These are phyloP conservation scores for Coriaria nepalensis DNA, from an alignment of 306 rosid genomes.

Conservation along the genomic window DNA sequence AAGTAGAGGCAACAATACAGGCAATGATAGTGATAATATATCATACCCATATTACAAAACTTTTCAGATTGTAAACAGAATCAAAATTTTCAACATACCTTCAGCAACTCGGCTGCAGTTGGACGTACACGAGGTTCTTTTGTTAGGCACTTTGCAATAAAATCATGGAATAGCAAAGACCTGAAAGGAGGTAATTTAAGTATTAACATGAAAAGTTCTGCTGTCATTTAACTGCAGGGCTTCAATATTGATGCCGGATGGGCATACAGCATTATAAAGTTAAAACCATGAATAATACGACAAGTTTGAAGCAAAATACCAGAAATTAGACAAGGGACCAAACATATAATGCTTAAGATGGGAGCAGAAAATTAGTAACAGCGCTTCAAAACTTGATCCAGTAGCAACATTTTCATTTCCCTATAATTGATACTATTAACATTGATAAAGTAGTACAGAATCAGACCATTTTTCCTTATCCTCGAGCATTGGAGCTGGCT, in stretches of 20 bases:
- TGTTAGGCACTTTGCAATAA: conserved; percentile 90
- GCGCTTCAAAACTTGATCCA: no score
- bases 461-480: conserved; percentile 98
- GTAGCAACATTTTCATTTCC: background rate
- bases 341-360: no score
- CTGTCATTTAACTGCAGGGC: background rate
- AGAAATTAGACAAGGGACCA: no score
- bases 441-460: conserved; percentile 13
- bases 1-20: no score
- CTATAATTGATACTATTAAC: conserved; percentile 6
- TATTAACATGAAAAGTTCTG: conserved; percentile 1
- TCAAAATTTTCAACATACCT: conserved; percentile 31
- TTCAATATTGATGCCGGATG: no score
- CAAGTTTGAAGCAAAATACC: no score
- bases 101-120: conserved; percentile 87
- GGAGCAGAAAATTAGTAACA: no score
- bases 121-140: conserved; percentile 96
- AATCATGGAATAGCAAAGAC: conserved; percentile 93
- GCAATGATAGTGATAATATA: no score
- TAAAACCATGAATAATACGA: no score
- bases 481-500: conserved; percentile 99
- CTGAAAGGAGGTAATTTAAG: conserved; percentile 29
- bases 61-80: no score
- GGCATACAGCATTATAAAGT: no score
- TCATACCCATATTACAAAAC: no score